phyloP scores from a whole-genome alignment of 768 basidiomycete species.

The Mrakia frigida region DNA sequence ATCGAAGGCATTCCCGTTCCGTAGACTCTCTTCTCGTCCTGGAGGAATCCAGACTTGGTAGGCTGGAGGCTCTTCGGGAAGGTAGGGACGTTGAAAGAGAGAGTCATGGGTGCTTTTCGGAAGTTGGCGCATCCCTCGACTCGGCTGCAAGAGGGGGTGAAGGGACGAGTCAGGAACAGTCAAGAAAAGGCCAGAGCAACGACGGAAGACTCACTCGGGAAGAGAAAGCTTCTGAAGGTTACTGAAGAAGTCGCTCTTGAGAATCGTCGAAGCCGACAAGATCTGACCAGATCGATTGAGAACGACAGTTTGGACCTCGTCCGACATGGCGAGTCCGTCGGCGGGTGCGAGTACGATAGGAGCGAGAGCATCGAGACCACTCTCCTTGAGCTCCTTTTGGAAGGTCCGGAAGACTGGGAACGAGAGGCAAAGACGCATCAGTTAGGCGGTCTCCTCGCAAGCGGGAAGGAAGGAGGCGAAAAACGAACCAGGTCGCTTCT shows the following conservation, averaged over 20 bases:
- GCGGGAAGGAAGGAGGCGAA: neutral
- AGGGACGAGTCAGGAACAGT: neutral
- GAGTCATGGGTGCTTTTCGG: slow-evolving; percentile 66
- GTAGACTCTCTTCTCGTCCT: slow-evolving; percentile 49
- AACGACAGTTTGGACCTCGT: slow-evolving; percentile 85
- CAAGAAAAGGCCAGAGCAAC: neutral
- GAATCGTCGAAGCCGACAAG: slow-evolving; percentile 80
- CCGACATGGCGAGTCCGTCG: slow-evolving; percentile 71
- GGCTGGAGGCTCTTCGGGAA: slow-evolving; percentile 8
- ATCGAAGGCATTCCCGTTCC: slow-evolving; percentile 87
- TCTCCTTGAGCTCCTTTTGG: slow-evolving; percentile 75
- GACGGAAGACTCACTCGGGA: slow-evolving; percentile 62
- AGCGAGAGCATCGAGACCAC: slow-evolving; percentile 71
- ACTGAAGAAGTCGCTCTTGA: slow-evolving; percentile 64
- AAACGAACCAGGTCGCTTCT: slow-evolving; percentile 67
- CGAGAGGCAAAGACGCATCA: neutral
- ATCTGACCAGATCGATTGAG: slow-evolving; percentile 76
- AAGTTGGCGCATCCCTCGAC: slow-evolving; percentile 95
- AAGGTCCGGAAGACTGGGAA: slow-evolving; percentile 83
- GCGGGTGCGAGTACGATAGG: slow-evolving; percentile 67
- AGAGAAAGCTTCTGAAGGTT: slow-evolving; percentile 88
- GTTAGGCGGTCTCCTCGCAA: no score
- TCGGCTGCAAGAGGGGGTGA: slow-evolving; percentile 46
- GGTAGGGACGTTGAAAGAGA: slow-evolving; percentile 18
- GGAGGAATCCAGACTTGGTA: slow-evolving; percentile 7